phyloP scores from a whole-genome alignment of 2,329 filamentous ascomycete genomes.

The Fusarium nanum region DNA sequence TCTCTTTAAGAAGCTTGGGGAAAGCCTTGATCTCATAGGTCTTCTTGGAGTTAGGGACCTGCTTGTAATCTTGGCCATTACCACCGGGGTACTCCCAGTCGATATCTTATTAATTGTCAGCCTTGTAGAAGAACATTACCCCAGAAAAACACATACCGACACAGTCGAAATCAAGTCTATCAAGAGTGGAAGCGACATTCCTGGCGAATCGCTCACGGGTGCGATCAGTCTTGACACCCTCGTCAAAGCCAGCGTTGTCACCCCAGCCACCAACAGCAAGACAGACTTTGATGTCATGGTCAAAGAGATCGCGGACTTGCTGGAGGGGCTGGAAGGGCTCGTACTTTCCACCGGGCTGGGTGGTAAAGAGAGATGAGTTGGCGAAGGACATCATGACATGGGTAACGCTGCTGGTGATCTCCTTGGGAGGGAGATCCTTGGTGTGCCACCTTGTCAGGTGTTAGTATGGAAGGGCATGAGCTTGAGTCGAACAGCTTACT shows the following conservation, averaged over 20 bases:
- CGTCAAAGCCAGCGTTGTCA: slow-evolving; percentile 67
- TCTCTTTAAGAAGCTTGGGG: slow-evolving; percentile 68
- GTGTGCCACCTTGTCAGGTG: slow-evolving; percentile 55
- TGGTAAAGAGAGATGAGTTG: slow-evolving; percentile 61
- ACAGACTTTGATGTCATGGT: slow-evolving; percentile 67
- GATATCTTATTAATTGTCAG: slow-evolving; percentile 59
- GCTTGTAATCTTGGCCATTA: slow-evolving; percentile 76
- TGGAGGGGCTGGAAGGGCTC: slow-evolving; percentile 65
- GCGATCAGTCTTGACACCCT: slow-evolving; percentile 59
- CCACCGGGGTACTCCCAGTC: slow-evolving; percentile 75
- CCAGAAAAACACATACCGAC: slow-evolving; percentile 55
- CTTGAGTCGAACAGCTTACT: slow-evolving; percentile 49
- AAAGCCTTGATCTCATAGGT: slow-evolving; percentile 70
- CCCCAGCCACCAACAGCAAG: slow-evolving; percentile 76
- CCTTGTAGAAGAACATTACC: accelerated
- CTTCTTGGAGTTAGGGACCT: slow-evolving; percentile 68
- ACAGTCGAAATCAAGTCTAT: slow-evolving; percentile 69
- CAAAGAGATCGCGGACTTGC: slow-evolving; percentile 64
- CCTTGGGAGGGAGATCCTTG: slow-evolving; percentile 50
- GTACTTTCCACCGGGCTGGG: slow-evolving; percentile 53
- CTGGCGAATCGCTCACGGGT: slow-evolving; percentile 65
- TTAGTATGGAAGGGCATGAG: not conserved
- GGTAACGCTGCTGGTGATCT: slow-evolving; percentile 59
- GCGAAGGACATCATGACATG: slow-evolving; percentile 69
- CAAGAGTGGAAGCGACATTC: slow-evolving; percentile 67